A percentile compares a stretch with the other conserved stretches of the same genome.
These are phyloP conservation scores for Pleodorina starrii DNA, from an alignment of 139 green algal genomes.

Conservation along the genomic window DNA sequence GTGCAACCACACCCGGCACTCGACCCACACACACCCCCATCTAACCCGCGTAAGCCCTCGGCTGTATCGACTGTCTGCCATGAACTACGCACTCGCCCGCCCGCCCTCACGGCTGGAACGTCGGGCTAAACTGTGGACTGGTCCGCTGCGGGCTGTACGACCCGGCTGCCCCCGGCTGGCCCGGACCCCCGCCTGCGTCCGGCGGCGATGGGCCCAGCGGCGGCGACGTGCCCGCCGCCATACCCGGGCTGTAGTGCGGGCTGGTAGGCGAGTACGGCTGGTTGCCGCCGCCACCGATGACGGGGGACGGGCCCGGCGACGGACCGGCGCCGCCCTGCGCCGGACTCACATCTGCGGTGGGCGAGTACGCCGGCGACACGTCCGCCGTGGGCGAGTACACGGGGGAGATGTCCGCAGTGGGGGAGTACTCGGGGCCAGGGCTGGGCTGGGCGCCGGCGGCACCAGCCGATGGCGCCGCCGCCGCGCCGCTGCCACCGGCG, in stretches of 20 bases:
- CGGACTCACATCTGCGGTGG: conserved; percentile 64
- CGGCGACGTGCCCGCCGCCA: neutral
- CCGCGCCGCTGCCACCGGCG: conserved; percentile 57
- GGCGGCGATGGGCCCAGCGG: conserved; percentile 19
- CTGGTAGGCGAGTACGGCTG: conserved; percentile 47
- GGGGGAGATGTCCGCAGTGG: conserved; percentile 69
- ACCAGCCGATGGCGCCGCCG: too few species aligned
- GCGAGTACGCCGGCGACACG: conserved; percentile 75
- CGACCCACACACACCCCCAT: too few species aligned
- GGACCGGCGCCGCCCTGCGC: neutral
- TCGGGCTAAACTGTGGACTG: neutral
- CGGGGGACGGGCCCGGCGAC: conserved; percentile 76
- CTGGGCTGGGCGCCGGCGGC: too few species aligned
- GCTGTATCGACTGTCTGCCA: too few species aligned
- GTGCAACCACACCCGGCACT: too few species aligned
- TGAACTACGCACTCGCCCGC: too few species aligned
- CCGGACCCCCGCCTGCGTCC: neutral
- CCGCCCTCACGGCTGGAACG: neutral
- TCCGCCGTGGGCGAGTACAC: conserved; percentile 65
- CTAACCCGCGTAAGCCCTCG: too few species aligned
- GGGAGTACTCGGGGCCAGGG: conserved; percentile 68
- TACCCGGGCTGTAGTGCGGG: conserved; percentile 5
- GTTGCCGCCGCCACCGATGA: neutral
- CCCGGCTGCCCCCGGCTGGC: neutral
- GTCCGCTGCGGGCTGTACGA: conserved; percentile 26